Evolutionary conservation across 352 stramenopile genomes (phyloP), one percentile per base, ranked within the genome.

Genomic region (Phytopythium helicoides): DNA sequence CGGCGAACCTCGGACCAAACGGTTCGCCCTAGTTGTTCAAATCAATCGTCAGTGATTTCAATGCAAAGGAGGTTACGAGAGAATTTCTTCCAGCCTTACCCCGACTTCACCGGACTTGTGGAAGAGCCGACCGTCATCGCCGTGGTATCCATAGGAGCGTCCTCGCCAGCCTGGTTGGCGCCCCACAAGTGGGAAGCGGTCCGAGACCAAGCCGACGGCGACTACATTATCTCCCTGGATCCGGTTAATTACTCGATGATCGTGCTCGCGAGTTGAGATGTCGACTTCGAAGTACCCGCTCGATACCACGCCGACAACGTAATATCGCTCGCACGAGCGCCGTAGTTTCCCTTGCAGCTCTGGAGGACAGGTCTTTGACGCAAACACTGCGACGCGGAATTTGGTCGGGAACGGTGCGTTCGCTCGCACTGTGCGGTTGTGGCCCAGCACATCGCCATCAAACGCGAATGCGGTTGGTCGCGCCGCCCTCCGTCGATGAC

Each of bases 201-300:
- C 48, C 10, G 58, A 68, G 2, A 58, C 69, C 16, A 87, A 34
- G 0, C 76, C 76, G 34, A 87, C 74, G 1, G 71, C 54, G 3
- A 68, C 65, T 55, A 77, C 76, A 33, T 53, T 38, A 11, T 52
- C 45, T 18, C 45, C 45, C 6, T 33, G 45, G 8, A 52, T 19
- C 6, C 45, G 45, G 0, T 16, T 16, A 11, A 21, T 21, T 8
- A 21, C 45, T 6, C 8, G 7, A 15, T 52, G 45, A 10, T 6
- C n/a, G 14, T 41, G 45, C 45, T 52, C 45, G 23, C 62, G 58
- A 37, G 52, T 46, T 6, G 65, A 40, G 26, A 93, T 84, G 28
- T 78, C 67, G 48, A 94, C 78, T 56, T 94, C 81, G 56, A 91
- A 94, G 56, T 94, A 94, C 8, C 73, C 77, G 47, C 81, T 84